Evolutionary conservation across 2,329 filamentous ascomycete species (phyloP).

Genomic region (Penicillium sp.): DNA sequence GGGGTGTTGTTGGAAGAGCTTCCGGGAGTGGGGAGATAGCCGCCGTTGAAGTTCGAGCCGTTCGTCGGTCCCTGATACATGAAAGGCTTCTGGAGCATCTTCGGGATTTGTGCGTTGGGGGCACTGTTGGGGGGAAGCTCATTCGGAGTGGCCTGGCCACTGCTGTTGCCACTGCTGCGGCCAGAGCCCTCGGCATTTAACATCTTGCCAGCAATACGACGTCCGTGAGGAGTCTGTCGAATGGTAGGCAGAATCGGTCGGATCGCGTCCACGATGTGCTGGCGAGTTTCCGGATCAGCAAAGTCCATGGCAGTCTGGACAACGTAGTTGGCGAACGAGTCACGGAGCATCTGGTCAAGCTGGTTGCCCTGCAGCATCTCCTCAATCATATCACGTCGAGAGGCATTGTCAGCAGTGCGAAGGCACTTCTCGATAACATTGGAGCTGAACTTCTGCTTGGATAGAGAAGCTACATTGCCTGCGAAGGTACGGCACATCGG

Average conservation of each 20-base stretch:
- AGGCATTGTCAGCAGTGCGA: conserved; percentile 72
- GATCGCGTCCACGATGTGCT: conserved; percentile 75
- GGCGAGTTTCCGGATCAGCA: conserved; percentile 69
- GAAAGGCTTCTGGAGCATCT: conserved; percentile 31
- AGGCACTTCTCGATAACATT: conserved; percentile 98
- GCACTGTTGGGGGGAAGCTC: conserved; percentile 33
- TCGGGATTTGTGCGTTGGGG: conserved; percentile 37
- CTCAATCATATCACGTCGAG: conserved; percentile 77
- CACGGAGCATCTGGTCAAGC: conserved; percentile 83
- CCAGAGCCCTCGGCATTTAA: conserved; percentile 51
- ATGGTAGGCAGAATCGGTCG: conserved; percentile 81
- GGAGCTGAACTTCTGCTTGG: conserved; percentile 98
- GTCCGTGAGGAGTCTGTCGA: conserved; percentile 87
- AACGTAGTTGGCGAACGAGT: conserved; percentile 96
- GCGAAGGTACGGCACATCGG: conserved; percentile 80
- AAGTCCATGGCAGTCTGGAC: conserved; percentile 94
- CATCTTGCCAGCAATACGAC: conserved; percentile 89
- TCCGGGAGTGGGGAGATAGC: conserved; percentile 22
- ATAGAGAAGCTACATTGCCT: conserved; percentile 67
- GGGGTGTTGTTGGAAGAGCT: conserved; percentile 7
- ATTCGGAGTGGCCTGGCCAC: conserved; percentile 40
- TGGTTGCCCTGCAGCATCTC: conserved; percentile 74
- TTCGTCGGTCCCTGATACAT: conserved; percentile 5
- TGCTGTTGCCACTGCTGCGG: conserved; percentile 39
- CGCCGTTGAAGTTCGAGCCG: conserved; percentile 25